Evolutionary conservation across 257 asterid genomes (phyloP), one percentile per base, ranked within the genome.

Genomic region (Solanum bukasovii): DNA sequence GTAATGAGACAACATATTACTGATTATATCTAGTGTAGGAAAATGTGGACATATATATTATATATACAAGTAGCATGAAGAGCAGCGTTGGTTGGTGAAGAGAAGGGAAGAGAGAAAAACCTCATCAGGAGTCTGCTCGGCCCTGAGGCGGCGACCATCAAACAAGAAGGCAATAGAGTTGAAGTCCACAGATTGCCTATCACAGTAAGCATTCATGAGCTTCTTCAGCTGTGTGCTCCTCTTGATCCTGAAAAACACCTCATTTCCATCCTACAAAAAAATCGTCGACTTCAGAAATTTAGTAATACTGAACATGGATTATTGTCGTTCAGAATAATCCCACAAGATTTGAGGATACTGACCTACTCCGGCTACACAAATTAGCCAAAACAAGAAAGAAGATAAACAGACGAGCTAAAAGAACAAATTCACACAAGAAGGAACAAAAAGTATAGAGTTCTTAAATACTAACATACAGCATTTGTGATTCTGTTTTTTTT

Each of bases 171-270:
- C 91, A 90, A 92, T 90, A 4, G 93, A 83, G 16, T 74, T 85
- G 63, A 88, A 33, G 49, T 91, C 92, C 61, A 90, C 90, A 0
- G 93, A 91, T 8, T 89, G 93, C 3, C 90, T 87, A 37, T 91
- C 93, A 72, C 93, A 92, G 44, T 92, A 92, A 40, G 93, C 94
- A 82, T 89, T 92, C 90, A 92, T 89, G 16, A 92, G 92, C 89
- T 89, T 91, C 90, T 90, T 89, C 81, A 92, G 89, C 20, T 88
- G 89, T 6, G 94, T 91, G 88, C 75, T 89, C 29, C 88, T 90
- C 88, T 90, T 92, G 7, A 92, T 89, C 86, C 91, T 90, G 73
- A 92, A 92, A 88, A 90, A 91, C 9, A 89, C 88, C 85, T 89
- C 90, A 78, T 75, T 90, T 9, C 94, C 94, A 84, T 92, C 93